Evolutionary conservation across 169 alveolate genomes (phyloP).

Genomic region (Toxoplasma gondii): DNA sequence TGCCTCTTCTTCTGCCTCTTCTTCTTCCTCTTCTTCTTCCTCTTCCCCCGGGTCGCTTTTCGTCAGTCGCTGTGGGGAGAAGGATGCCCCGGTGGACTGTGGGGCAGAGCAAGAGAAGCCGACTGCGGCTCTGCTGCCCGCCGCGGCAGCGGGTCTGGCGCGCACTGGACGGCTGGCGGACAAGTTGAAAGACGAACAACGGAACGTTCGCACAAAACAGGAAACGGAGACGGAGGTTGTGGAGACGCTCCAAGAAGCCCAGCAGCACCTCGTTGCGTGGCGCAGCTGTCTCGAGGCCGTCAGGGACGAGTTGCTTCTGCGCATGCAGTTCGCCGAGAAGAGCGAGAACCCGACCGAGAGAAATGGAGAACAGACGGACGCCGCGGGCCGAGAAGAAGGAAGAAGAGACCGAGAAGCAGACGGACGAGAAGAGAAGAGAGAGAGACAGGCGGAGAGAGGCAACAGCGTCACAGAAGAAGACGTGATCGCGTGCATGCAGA

Average conservation of each 20-base stretch:
- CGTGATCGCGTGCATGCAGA: neutral
- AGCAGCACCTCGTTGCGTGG: conserved; percentile 7
- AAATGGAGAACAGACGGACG: neutral
- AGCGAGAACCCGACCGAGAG: neutral
- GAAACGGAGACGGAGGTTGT: neutral
- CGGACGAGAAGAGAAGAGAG: neutral
- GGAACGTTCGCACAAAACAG: neutral
- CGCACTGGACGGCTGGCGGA: neutral
- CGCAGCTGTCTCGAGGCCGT: neutral
- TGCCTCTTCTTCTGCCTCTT: neutral
- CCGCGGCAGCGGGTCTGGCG: neutral
- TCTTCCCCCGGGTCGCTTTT: neutral
- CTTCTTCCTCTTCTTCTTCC: neutral
- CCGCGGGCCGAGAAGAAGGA: too few relatives aligned
- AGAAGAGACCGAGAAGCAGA: too few relatives aligned
- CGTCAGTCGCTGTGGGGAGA: neutral
- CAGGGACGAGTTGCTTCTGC: neutral
- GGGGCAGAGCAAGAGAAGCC: neutral
- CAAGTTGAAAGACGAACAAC: neutral
- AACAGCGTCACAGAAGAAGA: neutral
- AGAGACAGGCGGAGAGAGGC: neutral
- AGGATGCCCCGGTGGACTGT: neutral
- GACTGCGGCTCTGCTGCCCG: neutral
- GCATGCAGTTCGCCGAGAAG: neutral
- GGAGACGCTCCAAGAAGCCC: neutral